phyloP scores from a whole-genome alignment of 305 asterid species.

The Solanum hybrid region DNA sequence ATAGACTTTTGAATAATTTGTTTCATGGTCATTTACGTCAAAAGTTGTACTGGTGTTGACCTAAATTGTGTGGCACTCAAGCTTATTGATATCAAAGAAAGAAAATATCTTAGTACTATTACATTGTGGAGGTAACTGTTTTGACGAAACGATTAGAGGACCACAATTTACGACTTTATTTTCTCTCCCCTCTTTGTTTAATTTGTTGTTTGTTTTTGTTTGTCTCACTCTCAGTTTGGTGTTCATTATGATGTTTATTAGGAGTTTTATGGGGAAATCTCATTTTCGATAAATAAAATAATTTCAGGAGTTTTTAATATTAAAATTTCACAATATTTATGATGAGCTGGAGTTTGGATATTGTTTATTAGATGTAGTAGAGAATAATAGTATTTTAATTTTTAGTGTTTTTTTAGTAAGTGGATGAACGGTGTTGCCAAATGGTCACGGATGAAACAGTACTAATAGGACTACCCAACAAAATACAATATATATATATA shows the following conservation, averaged over 20 bases:
- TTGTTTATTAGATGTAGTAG: neutral
- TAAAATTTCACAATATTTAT: neutral
- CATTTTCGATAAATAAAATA: neutral
- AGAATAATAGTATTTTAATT: neutral
- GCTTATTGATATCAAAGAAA: neutral
- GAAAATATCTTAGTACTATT: neutral
- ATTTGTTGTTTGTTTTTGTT: neutral
- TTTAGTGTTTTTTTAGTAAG: neutral
- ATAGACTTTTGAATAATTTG: neutral
- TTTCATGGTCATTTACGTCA: neutral
- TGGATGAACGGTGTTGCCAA: neutral
- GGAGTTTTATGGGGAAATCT: neutral
- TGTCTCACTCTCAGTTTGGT: neutral
- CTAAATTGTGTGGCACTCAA: neutral
- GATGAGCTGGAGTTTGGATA: neutral
- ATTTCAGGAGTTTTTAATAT: neutral
- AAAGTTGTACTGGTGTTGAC: neutral
- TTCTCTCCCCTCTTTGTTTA: neutral
- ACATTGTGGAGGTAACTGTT: conserved; percentile 9
- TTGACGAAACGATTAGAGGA: neutral
- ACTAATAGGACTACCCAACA: neutral
- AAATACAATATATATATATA: neutral
- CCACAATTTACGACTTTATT: neutral
- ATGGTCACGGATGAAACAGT: conserved; percentile 6
- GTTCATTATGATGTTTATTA: neutral